phyloP scores from a whole-genome alignment of 305 asterid genomes.

The Salvia sclarea region DNA sequence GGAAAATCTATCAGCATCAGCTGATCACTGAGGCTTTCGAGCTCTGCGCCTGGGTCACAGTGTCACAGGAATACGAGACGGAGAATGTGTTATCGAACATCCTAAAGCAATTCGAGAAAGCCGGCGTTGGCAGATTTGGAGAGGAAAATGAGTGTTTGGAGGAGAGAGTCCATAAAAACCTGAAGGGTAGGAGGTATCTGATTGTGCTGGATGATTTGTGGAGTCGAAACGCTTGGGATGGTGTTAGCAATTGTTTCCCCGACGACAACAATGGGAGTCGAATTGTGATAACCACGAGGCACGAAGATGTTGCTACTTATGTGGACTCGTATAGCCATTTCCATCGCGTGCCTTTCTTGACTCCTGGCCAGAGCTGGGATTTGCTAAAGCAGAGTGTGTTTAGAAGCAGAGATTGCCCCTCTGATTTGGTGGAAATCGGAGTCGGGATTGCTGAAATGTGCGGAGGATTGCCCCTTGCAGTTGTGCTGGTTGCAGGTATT shows the following conservation, averaged over 20 bases:
- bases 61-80: too few species aligned
- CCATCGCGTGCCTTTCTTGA: slow-evolving; percentile 6
- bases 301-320: neutral
- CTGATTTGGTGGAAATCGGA: neutral
- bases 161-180: too few species aligned
- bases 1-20: too few species aligned
- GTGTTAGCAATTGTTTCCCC: slow-evolving; percentile 4
- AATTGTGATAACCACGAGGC: slow-evolving; percentile 24
- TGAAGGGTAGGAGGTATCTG: neutral
- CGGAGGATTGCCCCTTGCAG: slow-evolving; percentile 21
- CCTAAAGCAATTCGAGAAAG: too few species aligned
- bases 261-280: slow-evolving; percentile 18
- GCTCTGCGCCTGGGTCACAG: too few species aligned
- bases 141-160: neutral
- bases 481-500: neutral
- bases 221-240: slow-evolving; percentile 9
- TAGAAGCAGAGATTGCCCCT: neutral
- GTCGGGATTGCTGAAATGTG: slow-evolving; percentile 6
- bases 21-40: too few species aligned
- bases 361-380: neutral
- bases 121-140: too few species aligned
- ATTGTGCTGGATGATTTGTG: slow-evolving; percentile 24
- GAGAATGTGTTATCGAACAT: too few species aligned
- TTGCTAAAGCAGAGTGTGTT: slow-evolving; percentile 9
- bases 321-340: neutral